A percentile compares a stretch with the other conserved stretches of the same genome.
phyloP scores from a whole-genome alignment of 2,329 filamentous ascomycete species.

The Leptographium galeiforme region DNA sequence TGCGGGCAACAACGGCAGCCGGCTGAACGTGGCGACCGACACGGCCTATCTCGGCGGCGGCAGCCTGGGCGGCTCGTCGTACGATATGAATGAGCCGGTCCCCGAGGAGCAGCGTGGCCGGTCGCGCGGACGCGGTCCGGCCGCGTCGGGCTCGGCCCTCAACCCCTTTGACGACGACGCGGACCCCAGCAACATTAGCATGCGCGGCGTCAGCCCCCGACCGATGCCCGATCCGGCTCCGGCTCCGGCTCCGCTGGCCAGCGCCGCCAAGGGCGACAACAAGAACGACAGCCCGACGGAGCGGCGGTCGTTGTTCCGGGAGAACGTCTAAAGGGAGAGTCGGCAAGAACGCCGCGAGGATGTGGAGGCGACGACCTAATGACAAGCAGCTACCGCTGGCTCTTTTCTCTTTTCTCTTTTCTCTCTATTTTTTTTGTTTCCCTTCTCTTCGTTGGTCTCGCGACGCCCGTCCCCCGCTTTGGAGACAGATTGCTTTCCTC shows the following conservation, averaged over 20 bases:
- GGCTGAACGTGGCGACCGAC: slow-evolving; percentile 3
- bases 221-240: slow-evolving; percentile 42
- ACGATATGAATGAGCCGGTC: slow-evolving; percentile 35
- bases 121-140: slow-evolving; percentile 26
- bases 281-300: slow-evolving; percentile 47
- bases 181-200: slow-evolving; percentile 44
- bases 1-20: slow-evolving; percentile 17
- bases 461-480: background rate
- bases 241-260: slow-evolving; percentile 26
- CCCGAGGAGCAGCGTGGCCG: slow-evolving; percentile 24
- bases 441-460: background rate
- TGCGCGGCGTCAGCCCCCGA: slow-evolving; percentile 63
- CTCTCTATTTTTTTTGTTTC: background rate
- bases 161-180: slow-evolving; percentile 58
- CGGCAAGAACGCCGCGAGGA: background rate
- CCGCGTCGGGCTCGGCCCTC: slow-evolving; percentile 18
- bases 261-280: slow-evolving; percentile 19
- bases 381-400: background rate
- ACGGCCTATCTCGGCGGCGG: slow-evolving; percentile 9
- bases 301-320: slow-evolving; percentile 55
- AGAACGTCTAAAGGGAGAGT: slow-evolving; percentile 40
- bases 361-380: background rate
- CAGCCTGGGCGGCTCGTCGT: slow-evolving; percentile 21
- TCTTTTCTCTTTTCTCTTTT: background rate
- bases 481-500: background rate